Percentiles rank a stretch among this genome's conserved stretches.
phyloP scores from a whole-genome alignment of 2,329 filamentous ascomycete species.

The Epichloe scottii region DNA sequence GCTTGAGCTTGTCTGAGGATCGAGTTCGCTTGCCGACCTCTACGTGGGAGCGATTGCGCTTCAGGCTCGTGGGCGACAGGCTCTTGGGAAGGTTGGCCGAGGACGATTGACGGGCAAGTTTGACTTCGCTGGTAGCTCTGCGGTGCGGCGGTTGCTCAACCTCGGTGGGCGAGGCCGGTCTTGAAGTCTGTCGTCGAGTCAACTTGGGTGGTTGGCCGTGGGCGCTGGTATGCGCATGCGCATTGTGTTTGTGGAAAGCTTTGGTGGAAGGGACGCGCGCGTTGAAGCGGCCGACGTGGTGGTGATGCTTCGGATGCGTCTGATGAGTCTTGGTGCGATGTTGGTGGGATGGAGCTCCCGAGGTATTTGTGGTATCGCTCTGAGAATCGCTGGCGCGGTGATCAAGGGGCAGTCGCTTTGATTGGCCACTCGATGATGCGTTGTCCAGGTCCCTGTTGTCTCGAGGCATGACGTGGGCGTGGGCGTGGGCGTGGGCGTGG shows the following conservation, averaged over 20 bases:
- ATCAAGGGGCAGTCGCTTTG: constrained; percentile 35
- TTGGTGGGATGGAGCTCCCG: constrained; percentile 13
- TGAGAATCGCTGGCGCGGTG: constrained; percentile 24
- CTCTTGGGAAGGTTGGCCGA: constrained; percentile 39
- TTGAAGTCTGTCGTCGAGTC: constrained; percentile 31
- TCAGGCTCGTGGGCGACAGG: constrained; percentile 40
- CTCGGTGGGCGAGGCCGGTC: constrained; percentile 27
- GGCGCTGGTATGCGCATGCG: constrained; percentile 7
- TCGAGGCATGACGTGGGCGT: constrained; percentile 23
- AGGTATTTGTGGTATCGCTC: constrained; percentile 17
- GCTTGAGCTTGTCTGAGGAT: constrained; percentile 39
- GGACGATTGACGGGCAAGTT: constrained; percentile 32
- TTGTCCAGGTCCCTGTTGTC: constrained; percentile 36
- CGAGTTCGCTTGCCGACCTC: constrained; percentile 41
- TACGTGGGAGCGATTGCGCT: constrained; percentile 47
- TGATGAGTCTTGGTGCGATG: constrained; percentile 20
- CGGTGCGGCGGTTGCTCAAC: constrained; percentile 26
- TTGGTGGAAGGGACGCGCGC: constrained; percentile 41
- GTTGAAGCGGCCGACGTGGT: constrained; percentile 33
- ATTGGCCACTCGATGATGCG: constrained; percentile 38
- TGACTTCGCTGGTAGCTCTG: constrained; percentile 38
- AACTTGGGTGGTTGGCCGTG: constrained; percentile 22
- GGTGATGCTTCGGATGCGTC: constrained; percentile 19
- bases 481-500: not conserved
- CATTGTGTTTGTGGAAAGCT: constrained; percentile 31